Percentiles rank a stretch among this genome's conserved stretches.
Evolutionary conservation across 1,139 yeast genomes (phyloP).

Genomic region (Williopsis jadinii): DNA sequence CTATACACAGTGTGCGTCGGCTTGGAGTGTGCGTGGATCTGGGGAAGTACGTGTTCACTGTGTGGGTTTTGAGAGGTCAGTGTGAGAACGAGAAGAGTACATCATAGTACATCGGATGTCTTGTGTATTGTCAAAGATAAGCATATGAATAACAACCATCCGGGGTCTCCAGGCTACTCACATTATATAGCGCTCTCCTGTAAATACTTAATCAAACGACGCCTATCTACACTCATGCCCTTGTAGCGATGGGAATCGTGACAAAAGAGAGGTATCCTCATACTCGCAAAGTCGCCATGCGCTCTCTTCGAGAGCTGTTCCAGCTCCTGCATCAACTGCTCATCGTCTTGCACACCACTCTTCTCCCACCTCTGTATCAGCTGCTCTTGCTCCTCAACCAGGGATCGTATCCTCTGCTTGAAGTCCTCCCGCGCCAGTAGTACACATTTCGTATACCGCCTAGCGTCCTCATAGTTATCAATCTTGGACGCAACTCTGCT

Average conservation of each 20-base stretch:
- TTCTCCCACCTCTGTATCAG: too few relatives aligned
- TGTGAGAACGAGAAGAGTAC: conserved; percentile 16
- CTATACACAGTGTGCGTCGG: too few relatives aligned
- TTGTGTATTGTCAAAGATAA: background rate
- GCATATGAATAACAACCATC: conserved; percentile 5
- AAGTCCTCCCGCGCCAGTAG: background rate
- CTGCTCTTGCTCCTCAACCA: too few relatives aligned
- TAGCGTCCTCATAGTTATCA: conserved; percentile 1
- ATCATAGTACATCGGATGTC: conserved; percentile 26
- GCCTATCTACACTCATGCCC: conserved; percentile 4
- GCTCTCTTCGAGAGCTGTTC: conserved; percentile 1
- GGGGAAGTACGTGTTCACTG: too few relatives aligned
- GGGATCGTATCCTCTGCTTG: too few relatives aligned
- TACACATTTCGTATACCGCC: background rate
- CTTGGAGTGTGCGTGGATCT: too few relatives aligned
- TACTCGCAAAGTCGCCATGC: background rate
- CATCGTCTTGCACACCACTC: too few relatives aligned
- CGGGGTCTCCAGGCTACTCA: conserved; percentile 28
- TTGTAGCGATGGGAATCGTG: background rate
- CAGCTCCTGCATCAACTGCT: background rate
- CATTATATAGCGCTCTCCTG: conserved; percentile 10
- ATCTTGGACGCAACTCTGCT: background rate
- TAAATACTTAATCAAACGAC: conserved; percentile 3
- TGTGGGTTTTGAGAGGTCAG: too few relatives aligned
- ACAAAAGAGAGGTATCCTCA: conserved; percentile 4